phyloP scores from a whole-genome alignment of 306 rosid genomes.

The Sophora flavescens region DNA sequence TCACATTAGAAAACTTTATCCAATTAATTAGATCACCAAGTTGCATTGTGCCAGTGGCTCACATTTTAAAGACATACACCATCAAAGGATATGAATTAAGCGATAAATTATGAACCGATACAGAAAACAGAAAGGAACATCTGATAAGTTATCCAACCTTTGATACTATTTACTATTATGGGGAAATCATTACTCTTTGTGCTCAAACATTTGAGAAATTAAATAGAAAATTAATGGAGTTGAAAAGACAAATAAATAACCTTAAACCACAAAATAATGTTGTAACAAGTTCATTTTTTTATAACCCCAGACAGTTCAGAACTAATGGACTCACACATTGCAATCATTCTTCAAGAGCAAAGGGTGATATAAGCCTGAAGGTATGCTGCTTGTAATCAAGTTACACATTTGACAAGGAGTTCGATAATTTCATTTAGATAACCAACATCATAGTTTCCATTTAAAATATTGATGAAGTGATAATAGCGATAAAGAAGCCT shows the following conservation, averaged over 20 bases:
- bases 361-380: background rate
- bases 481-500: background rate
- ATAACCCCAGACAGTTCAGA: background rate
- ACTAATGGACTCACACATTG: background rate
- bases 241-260: background rate
- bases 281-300: background rate
- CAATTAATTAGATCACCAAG: background rate
- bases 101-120: background rate
- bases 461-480: background rate
- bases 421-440: background rate
- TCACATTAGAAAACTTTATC: background rate
- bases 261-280: background rate
- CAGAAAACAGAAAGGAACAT: background rate
- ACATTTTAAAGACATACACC: background rate
- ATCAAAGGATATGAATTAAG: background rate
- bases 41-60: background rate
- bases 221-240: background rate
- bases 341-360: background rate
- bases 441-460: background rate
- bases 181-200: background rate
- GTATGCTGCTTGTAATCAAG: background rate
- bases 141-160: no score
- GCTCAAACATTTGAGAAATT: conserved; percentile 1
- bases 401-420: background rate
- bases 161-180: background rate